Evolutionary conservation across 345 rosid genomes (phyloP).

Genomic region (Eutrema yunnanense): DNA sequence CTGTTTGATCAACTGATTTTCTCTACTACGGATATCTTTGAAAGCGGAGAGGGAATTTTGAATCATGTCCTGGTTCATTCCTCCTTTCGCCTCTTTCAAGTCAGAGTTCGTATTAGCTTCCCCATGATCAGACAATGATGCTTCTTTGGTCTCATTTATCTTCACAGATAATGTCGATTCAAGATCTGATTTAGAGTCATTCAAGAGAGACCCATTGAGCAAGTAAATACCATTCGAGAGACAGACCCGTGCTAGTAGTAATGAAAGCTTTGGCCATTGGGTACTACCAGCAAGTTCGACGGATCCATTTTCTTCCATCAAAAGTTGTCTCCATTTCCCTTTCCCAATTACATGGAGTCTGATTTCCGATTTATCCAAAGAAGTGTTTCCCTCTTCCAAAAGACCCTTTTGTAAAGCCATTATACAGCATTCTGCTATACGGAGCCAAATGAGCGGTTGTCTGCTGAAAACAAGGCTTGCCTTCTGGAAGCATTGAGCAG

Average conservation of each 20-base stretch:
- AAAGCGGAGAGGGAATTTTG: slow-evolving; percentile 54
- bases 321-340: slow-evolving; percentile 90
- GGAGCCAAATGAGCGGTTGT: slow-evolving; percentile 83
- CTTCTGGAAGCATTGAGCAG: slow-evolving; percentile 86
- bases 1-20: slow-evolving; percentile 60
- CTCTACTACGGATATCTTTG: slow-evolving; percentile 43
- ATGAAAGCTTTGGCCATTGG: slow-evolving; percentile 63
- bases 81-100: slow-evolving; percentile 68
- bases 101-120: slow-evolving; percentile 65
- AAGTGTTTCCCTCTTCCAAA: slow-evolving; percentile 32
- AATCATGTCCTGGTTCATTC: slow-evolving; percentile 54
- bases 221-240: slow-evolving; percentile 72
- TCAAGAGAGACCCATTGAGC: slow-evolving; percentile 43
- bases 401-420: slow-evolving; percentile 83
- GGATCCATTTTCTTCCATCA: slow-evolving; percentile 48
- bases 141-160: slow-evolving; percentile 45
- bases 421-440: slow-evolving; percentile 90
- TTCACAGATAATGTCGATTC: slow-evolving; percentile 37
- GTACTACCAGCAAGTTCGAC: slow-evolving; percentile 36
- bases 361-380: slow-evolving; percentile 50
- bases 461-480: slow-evolving; percentile 59
- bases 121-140: slow-evolving; percentile 34
- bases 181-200: slow-evolving; percentile 34
- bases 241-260: slow-evolving; percentile 75
- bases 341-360: slow-evolving; percentile 64